Evolutionary conservation across 2,329 filamentous ascomycete species (phyloP).

Genomic region (Tolypocladium guangdongense): DNA sequence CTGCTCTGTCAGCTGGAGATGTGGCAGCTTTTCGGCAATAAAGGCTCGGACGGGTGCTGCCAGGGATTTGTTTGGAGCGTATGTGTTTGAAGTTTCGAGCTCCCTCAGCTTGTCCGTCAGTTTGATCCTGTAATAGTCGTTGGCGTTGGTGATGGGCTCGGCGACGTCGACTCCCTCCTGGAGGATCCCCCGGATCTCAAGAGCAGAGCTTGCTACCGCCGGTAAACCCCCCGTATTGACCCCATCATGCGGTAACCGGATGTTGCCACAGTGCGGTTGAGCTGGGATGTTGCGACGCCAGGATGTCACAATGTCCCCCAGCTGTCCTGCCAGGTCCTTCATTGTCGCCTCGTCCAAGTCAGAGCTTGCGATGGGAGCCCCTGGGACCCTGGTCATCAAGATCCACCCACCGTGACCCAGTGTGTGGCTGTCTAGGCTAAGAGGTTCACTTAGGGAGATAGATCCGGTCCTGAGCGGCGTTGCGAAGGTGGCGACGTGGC

Average conservation of each 20-base stretch:
- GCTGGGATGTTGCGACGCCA: constrained; percentile 9
- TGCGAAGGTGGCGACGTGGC: neutral
- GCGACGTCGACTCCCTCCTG: constrained; percentile 4
- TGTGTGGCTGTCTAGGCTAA: neutral
- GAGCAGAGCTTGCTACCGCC: neutral
- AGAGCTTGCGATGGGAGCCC: constrained; percentile 3
- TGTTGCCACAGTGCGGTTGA: constrained; percentile 7
- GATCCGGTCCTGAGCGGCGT: neutral
- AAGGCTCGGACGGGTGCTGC: neutral
- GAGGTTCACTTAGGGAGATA: neutral
- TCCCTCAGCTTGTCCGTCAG: constrained; percentile 4
- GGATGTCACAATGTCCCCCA: constrained; percentile 6
- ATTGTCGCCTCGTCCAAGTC: constrained; percentile 5
- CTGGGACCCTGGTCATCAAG: constrained; percentile 7
- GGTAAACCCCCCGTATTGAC: neutral
- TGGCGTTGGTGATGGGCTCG: constrained; percentile 4
- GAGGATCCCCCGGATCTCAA: constrained; percentile 1
- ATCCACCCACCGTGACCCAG: constrained; percentile 10
- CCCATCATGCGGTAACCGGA: neutral
- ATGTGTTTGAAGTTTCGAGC: constrained; percentile 1
- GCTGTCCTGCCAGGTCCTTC: constrained; percentile 5
- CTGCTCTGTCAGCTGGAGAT: neutral
- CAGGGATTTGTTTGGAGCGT: constrained; percentile 2
- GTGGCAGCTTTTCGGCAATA: constrained; percentile 3
- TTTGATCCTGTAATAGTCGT: constrained; percentile 5